These are phyloP conservation scores for Metschnikowia lachancei DNA, from an alignment of 805 yeast genomes.

Conservation along the genomic window DNA sequence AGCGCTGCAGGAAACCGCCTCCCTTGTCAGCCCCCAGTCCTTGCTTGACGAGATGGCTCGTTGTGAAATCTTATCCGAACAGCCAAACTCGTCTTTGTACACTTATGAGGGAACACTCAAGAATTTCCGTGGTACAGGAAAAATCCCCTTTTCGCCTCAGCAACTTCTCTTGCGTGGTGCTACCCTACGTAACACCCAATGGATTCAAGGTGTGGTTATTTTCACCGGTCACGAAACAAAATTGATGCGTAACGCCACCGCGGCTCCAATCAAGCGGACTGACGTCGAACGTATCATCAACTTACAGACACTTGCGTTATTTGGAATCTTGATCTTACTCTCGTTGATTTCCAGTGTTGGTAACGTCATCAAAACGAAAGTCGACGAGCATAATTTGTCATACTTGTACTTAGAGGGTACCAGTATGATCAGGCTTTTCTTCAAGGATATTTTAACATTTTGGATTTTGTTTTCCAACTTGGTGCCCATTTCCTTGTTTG, in stretches of 20 bases:
- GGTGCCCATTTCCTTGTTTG: conserved; percentile 96
- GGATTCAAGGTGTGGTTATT: conserved; percentile 91
- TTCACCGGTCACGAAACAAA: conserved; percentile 99
- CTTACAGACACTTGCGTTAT: conserved; percentile 83
- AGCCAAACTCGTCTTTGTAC: conserved; percentile 89
- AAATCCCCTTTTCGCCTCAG: conserved; percentile 79
- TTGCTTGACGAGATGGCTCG: conserved; percentile 32
- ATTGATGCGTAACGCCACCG: conserved; percentile 97
- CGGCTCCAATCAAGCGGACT: conserved; percentile 95
- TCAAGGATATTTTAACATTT: conserved; percentile 83
- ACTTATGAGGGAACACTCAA: conserved; percentile 88
- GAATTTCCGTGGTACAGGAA: conserved; percentile 45
- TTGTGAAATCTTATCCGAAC: conserved; percentile 68
- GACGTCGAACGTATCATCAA: conserved; percentile 96
- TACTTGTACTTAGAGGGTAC: conserved; percentile 71
- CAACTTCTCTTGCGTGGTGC: conserved; percentile 95
- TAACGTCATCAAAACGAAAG: conserved; percentile 68
- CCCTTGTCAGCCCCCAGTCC: conserved; percentile 63
- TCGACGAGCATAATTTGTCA: conserved; percentile 49
- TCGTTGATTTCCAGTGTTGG: conserved; percentile 84
- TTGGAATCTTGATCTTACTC: conserved; percentile 71
- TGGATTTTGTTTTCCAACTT: conserved; percentile 96
- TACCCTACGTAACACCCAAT: conserved; percentile 86
- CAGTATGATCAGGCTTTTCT: conserved; percentile 67
- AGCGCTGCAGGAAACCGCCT: conserved; percentile 73